Conservation (phyloP, 495 filamentous ascomycete genomes). For the Xylaria bambusicola region DNA sequence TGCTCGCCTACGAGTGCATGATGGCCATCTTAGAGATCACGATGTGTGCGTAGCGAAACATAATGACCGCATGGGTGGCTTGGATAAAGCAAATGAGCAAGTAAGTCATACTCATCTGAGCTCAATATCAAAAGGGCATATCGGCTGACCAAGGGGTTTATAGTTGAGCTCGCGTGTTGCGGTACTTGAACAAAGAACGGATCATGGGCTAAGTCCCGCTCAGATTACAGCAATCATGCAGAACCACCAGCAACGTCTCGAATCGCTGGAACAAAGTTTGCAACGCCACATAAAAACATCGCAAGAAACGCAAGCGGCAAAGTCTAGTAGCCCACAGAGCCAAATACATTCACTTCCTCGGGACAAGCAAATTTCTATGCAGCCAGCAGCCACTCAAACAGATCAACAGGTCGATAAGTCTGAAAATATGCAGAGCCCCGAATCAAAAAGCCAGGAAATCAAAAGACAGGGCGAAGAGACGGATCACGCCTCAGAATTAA, state of each 20-base stretch:
- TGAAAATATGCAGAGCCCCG: slow-evolving; percentile 2
- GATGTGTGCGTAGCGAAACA: slow-evolving; percentile 4
- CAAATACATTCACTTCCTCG: neutral
- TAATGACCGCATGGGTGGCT: slow-evolving; percentile 10
- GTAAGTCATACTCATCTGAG: neutral
- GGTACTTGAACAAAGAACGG: slow-evolving; percentile 15
- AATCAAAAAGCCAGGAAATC: neutral
- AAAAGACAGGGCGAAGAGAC: neutral
- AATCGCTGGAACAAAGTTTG: slow-evolving; percentile 13
- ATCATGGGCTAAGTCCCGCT: slow-evolving; percentile 12
- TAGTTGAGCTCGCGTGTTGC: slow-evolving; percentile 11
- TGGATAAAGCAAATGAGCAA: slow-evolving; percentile 17
- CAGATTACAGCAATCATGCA: slow-evolving; percentile 19
- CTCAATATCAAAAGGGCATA: neutral
- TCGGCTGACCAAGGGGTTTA: neutral
- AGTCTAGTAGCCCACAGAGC: neutral
- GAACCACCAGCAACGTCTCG: slow-evolving; percentile 19
- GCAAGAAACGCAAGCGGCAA: slow-evolving; percentile 2
- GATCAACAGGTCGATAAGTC: neutral
- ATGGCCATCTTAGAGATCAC: neutral
- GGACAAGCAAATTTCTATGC: neutral
- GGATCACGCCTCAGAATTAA: neutral
- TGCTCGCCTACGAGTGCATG: neutral
- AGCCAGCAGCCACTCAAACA: neutral
- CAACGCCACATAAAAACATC: slow-evolving; percentile 12